These are phyloP conservation scores for Theileria luwenshuni DNA, from an alignment of 169 alveolate species.

Conservation along the genomic window DNA sequence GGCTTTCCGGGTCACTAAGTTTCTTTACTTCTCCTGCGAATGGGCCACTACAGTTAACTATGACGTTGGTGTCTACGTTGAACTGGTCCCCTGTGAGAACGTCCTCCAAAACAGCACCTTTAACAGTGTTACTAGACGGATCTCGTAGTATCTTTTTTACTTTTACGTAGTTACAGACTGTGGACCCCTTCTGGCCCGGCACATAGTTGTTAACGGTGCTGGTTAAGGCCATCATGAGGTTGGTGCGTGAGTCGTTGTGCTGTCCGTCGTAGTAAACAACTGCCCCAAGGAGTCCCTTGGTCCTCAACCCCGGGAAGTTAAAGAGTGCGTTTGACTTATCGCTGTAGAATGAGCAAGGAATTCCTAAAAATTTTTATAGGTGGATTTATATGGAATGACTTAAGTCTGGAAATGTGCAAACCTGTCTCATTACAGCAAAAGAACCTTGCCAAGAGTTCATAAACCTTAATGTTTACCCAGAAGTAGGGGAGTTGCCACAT, in stretches of 20 bases:
- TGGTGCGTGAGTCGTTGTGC: slow-evolving; percentile 90
- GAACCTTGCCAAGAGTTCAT: slow-evolving; percentile 84
- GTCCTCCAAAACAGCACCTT: slow-evolving; percentile 85
- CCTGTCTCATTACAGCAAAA: slow-evolving; percentile 80
- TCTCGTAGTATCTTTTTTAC: slow-evolving; percentile 78
- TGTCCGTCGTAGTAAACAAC: slow-evolving; percentile 90
- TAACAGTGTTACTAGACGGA: slow-evolving; percentile 73
- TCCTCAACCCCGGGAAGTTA: slow-evolving; percentile 72
- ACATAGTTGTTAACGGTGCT: slow-evolving; percentile 83
- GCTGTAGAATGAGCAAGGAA: slow-evolving; percentile 77
- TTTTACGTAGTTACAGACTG: slow-evolving; percentile 86
- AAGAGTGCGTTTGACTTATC: slow-evolving; percentile 70
- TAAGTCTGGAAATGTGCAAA: slow-evolving; percentile 1
- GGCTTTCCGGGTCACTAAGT: slow-evolving; percentile 66
- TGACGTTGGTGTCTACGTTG: slow-evolving; percentile 82
- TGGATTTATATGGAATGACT: not conserved
- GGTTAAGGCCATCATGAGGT: slow-evolving; percentile 83
- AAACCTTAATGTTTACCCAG: slow-evolving; percentile 85
- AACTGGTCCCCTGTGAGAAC: slow-evolving; percentile 77
- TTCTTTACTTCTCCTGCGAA: slow-evolving; percentile 78
- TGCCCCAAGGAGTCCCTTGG: slow-evolving; percentile 76
- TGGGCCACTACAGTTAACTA: slow-evolving; percentile 90
- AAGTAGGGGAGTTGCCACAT: slow-evolving; percentile 85
- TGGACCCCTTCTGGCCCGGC: slow-evolving; percentile 85
- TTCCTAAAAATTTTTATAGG: slow-evolving; percentile 40